Evolutionary conservation across 805 yeast genomes (phyloP).

Genomic region (Metschnikowia cerradonensis): DNA sequence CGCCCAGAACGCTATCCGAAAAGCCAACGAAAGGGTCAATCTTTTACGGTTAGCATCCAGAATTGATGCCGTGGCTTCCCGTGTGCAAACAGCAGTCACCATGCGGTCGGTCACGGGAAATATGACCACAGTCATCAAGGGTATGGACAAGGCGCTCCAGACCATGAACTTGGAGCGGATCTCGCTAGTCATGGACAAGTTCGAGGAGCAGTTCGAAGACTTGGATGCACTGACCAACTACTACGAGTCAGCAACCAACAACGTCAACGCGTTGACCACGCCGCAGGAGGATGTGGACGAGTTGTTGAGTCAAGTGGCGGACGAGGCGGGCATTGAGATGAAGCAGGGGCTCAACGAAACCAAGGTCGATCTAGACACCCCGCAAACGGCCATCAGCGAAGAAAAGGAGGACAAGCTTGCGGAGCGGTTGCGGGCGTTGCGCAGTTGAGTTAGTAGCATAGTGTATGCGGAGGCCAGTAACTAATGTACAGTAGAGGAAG

Average conservation of each 20-base stretch:
- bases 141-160: constrained; percentile 95
- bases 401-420: constrained; percentile 86
- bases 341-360: constrained; percentile 77
- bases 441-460: constrained; percentile 29
- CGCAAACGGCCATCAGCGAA: constrained; percentile 44
- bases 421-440: constrained; percentile 81
- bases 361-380: constrained; percentile 42
- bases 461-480: no score
- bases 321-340: constrained; percentile 93
- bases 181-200: constrained; percentile 93
- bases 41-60: constrained; percentile 78
- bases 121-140: constrained; percentile 88
- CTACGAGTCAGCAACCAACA: constrained; percentile 85
- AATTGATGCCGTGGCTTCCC: constrained; percentile 91
- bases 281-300: constrained; percentile 95
- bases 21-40: constrained; percentile 80
- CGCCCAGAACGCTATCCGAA: constrained; percentile 94
- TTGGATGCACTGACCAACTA: constrained; percentile 90
- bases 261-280: constrained; percentile 81
- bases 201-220: constrained; percentile 94
- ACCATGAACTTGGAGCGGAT: constrained; percentile 93
- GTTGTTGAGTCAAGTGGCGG: constrained; percentile 87
- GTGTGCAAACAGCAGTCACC: constrained; percentile 97
- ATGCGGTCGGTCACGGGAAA: constrained; percentile 94
- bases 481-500: no score